These are phyloP conservation scores for Phaeomoniella chlamydospora DNA, from an alignment of 2,329 filamentous ascomycete species.

Conservation along the genomic window DNA sequence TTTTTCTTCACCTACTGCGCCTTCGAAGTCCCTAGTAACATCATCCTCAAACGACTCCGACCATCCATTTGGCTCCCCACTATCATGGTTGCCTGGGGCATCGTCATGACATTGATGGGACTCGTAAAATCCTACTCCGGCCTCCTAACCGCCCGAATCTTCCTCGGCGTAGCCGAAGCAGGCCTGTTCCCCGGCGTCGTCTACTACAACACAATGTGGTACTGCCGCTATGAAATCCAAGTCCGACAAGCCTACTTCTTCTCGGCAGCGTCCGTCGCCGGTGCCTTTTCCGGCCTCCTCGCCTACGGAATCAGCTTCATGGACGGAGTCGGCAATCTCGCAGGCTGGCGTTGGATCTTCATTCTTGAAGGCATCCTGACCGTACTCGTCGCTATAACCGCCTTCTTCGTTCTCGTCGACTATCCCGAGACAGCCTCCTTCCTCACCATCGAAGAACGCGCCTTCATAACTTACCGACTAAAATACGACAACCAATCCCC, in stretches of 20 bases:
- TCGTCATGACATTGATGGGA: slow-evolving; percentile 36
- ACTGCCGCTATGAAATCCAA: slow-evolving; percentile 27
- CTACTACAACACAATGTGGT: slow-evolving; percentile 32
- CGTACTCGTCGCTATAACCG: slow-evolving; percentile 23
- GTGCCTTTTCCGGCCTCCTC: slow-evolving; percentile 37
- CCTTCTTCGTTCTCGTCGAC: slow-evolving; percentile 31
- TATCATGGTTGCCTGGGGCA: slow-evolving; percentile 28
- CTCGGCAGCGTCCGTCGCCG: slow-evolving; percentile 31
- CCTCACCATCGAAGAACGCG: slow-evolving; percentile 23
- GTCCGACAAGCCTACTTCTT: slow-evolving; percentile 31
- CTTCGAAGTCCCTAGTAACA: slow-evolving; percentile 56
- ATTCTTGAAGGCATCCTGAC: slow-evolving; percentile 37
- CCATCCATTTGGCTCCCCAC: slow-evolving; percentile 48
- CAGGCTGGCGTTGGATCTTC: slow-evolving; percentile 39
- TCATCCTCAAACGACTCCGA: slow-evolving; percentile 53
- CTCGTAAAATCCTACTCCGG: slow-evolving; percentile 30
- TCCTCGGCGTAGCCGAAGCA: slow-evolving; percentile 26
- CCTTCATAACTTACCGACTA: slow-evolving; percentile 21
- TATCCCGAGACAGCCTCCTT: slow-evolving; percentile 28
- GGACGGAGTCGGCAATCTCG: slow-evolving; percentile 30
- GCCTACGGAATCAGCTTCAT: slow-evolving; percentile 38
- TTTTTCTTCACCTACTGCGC: slow-evolving; percentile 56
- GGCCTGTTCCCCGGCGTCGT: slow-evolving; percentile 27
- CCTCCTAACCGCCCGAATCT: slow-evolving; percentile 30
- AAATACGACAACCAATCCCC: slow-evolving; percentile 11